Evolutionary conservation across 148 eudicot species (phyloP).

Genomic region (Amaranthus palmeri): DNA sequence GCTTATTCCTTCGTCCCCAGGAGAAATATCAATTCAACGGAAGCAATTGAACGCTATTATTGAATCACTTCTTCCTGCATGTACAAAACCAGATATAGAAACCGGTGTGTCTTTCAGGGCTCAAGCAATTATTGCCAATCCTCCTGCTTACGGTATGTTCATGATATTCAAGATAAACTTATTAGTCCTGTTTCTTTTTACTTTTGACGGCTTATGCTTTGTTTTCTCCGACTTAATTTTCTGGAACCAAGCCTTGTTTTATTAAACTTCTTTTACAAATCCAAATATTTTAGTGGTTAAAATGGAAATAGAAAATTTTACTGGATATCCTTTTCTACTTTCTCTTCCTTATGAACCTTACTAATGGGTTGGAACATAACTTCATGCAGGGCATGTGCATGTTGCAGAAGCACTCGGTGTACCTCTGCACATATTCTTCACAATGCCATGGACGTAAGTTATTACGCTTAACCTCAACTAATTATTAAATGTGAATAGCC

Average conservation of each 20-base stretch:
- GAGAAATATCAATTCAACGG: constrained; percentile 37
- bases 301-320: too few relatives aligned
- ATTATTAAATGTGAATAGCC: neutral
- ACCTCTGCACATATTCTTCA: constrained; percentile 93
- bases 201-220: neutral
- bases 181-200: neutral
- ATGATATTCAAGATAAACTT: neutral
- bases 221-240: neutral
- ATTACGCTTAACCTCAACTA: constrained; percentile 3
- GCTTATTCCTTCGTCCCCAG: constrained; percentile 41
- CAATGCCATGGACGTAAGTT: constrained; percentile 99
- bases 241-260: too few relatives aligned
- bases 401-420: constrained; percentile 97
- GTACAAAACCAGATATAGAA: constrained; percentile 34
- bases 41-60: constrained; percentile 39
- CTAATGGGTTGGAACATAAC: constrained; percentile 8
- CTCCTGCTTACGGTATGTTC: constrained; percentile 50
- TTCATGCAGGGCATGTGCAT: constrained; percentile 85
- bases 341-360: too few relatives aligned
- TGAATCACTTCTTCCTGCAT: constrained; percentile 39
- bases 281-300: too few relatives aligned
- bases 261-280: too few relatives aligned
- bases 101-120: constrained; percentile 30
- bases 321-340: neutral
- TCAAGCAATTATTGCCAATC: constrained; percentile 42